These are phyloP conservation scores for Ascochyta koolunga DNA, from an alignment of 2,329 filamentous ascomycete genomes.

Conservation along the genomic window DNA sequence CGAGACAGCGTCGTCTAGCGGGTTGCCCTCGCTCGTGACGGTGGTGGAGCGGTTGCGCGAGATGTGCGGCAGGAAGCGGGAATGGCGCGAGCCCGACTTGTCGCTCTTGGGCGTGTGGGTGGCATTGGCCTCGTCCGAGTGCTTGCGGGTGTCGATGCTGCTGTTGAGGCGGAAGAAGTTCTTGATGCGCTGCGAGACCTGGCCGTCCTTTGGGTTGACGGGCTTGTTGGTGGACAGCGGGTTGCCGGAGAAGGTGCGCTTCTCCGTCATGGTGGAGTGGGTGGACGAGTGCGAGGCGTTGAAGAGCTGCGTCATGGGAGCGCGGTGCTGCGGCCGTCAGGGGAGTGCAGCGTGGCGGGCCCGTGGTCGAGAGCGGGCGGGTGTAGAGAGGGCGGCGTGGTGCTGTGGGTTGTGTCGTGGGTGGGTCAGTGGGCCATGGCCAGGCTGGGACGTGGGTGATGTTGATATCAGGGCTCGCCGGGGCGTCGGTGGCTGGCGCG, in stretches of 20 bases:
- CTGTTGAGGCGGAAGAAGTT: conserved; percentile 73
- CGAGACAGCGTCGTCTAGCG: conserved; percentile 84
- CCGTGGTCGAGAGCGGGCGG: background rate
- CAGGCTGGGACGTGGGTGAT: conserved; percentile 19
- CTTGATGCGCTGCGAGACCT: conserved; percentile 69
- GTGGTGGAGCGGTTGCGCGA: conserved; percentile 88
- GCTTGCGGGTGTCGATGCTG: conserved; percentile 52
- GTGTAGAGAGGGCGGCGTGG: conserved; percentile 12
- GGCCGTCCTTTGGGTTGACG: conserved; percentile 56
- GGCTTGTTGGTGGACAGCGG: conserved; percentile 55
- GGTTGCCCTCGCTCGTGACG: conserved; percentile 89
- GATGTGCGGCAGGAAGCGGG: conserved; percentile 85
- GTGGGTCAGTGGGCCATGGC: conserved; percentile 46
- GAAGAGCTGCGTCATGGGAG: conserved; percentile 52
- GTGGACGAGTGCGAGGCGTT: conserved; percentile 45
- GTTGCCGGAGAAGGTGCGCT: conserved; percentile 57
- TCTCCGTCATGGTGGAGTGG: conserved; percentile 50
- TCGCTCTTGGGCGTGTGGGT: conserved; percentile 60
- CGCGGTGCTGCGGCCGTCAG: background rate
- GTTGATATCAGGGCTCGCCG: conserved; percentile 26
- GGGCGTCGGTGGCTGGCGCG: conserved; percentile 32
- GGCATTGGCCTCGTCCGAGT: conserved; percentile 46
- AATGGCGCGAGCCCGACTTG: conserved; percentile 78
- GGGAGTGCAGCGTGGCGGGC: conserved; percentile 10
- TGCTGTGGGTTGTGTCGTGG: conserved; percentile 16